Evolutionary conservation across 148 eudicot genomes (phyloP).

Genomic region (Nepenthes gracilis): DNA sequence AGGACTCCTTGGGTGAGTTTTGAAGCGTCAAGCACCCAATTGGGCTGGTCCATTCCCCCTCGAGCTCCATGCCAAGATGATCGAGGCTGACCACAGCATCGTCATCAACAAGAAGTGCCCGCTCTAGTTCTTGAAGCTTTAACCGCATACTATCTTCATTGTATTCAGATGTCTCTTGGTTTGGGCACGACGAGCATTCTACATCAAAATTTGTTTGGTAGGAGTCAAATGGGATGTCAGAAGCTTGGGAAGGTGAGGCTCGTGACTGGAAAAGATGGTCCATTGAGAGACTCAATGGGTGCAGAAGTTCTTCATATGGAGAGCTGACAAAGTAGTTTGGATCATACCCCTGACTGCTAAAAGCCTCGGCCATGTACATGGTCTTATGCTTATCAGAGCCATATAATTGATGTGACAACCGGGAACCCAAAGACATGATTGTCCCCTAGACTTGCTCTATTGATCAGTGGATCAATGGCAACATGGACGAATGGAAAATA

Average conservation of each 20-base stretch:
- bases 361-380: slow-evolving; percentile 35
- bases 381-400: slow-evolving; percentile 33
- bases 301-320: slow-evolving; percentile 50
- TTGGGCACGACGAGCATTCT: slow-evolving; percentile 24
- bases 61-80: slow-evolving; percentile 52
- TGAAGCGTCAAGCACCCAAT: slow-evolving; percentile 15
- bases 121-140: slow-evolving; percentile 87
- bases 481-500: no score
- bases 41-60: slow-evolving; percentile 40
- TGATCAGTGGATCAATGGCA: slow-evolving; percentile 6
- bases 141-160: slow-evolving; percentile 52
- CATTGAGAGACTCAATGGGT: slow-evolving; percentile 15
- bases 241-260: neutral
- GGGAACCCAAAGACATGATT: slow-evolving; percentile 7
- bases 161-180: slow-evolving; percentile 32
- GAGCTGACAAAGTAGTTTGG: slow-evolving; percentile 50
- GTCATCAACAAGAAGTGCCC: slow-evolving; percentile 60
- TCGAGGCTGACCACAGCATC: slow-evolving; percentile 25
- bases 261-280: slow-evolving; percentile 6
- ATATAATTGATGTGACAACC: slow-evolving; percentile 24
- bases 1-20: slow-evolving; percentile 72
- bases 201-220: slow-evolving; percentile 23
- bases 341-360: slow-evolving; percentile 35
- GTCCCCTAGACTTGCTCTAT: slow-evolving; percentile 17
- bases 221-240: slow-evolving; percentile 13